Conservation (phyloP, 805 yeast genomes). For the Sungouiella blattae region DNA sequence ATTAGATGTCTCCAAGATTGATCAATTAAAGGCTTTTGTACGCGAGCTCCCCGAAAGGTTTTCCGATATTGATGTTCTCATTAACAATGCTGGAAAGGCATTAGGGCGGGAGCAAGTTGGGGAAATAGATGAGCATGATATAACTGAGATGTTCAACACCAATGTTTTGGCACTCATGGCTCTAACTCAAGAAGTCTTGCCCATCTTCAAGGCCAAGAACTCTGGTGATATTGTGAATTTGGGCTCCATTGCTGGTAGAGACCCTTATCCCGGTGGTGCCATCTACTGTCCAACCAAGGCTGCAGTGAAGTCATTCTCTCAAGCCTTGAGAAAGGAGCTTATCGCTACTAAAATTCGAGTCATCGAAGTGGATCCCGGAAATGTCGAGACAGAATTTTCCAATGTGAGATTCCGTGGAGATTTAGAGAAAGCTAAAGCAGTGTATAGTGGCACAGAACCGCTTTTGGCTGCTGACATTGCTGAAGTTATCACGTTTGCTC, state of each 20-base stretch:
- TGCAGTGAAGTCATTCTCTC: conserved; percentile 68
- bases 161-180: conserved; percentile 85
- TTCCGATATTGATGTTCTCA: conserved; percentile 59
- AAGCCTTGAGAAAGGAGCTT: conserved; percentile 70
- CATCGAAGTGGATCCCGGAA: conserved; percentile 75
- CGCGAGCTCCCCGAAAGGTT: conserved; percentile 54
- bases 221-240: conserved; percentile 70
- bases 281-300: conserved; percentile 76
- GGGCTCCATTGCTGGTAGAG: conserved; percentile 79
- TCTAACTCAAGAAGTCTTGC: conserved; percentile 75
- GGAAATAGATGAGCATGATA: conserved; percentile 56
- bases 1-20: conserved; percentile 38
- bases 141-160: conserved; percentile 74
- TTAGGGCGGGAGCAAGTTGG: conserved; percentile 79
- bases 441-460: conserved; percentile 68
- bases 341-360: conserved; percentile 67
- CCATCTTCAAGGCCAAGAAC: conserved; percentile 65
- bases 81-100: conserved; percentile 77
- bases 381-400: conserved; percentile 76
- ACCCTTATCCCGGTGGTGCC: conserved; percentile 75
- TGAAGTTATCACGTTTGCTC: conserved; percentile 64
- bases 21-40: conserved; percentile 50
- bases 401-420: conserved; percentile 65
- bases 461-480: conserved; percentile 71
- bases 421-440: conserved; percentile 54